phyloP scores from a whole-genome alignment of 1,284 basidiomycete genomes.

The Puccinia triticina region DNA sequence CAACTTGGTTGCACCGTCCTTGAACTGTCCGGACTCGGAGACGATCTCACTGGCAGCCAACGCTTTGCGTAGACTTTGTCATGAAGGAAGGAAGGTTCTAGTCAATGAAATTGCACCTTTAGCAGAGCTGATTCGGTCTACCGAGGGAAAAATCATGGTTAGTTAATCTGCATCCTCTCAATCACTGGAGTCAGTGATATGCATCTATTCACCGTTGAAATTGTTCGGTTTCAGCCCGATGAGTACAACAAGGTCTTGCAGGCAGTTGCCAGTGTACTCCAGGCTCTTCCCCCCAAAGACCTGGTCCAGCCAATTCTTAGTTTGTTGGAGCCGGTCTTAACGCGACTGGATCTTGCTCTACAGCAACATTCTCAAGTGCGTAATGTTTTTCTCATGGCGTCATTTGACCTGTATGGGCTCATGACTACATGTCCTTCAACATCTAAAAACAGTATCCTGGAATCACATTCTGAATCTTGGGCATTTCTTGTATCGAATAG shows the following conservation, averaged over 20 bases:
- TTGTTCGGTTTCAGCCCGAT: slow-evolving; percentile 46
- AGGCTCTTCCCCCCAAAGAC: slow-evolving; percentile 54
- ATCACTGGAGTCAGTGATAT: not conserved
- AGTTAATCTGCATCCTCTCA: not conserved
- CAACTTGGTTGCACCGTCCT: slow-evolving; percentile 54
- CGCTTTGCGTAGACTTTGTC: slow-evolving; percentile 55
- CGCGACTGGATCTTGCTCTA: slow-evolving; percentile 17
- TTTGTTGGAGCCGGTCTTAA: not conserved
- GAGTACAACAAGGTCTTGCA: slow-evolving; percentile 58
- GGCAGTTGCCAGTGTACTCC: slow-evolving; percentile 57
- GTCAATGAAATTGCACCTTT: slow-evolving; percentile 55
- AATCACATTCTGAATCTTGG: slow-evolving; percentile 52
- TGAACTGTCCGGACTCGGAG: slow-evolving; percentile 49
- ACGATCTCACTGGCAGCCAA: slow-evolving; percentile 54
- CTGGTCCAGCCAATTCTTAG: slow-evolving; percentile 53
- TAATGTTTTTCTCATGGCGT: not conserved
- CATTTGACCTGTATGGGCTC: slow-evolving; percentile 27
- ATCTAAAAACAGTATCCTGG: slow-evolving; percentile 38
- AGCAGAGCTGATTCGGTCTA: slow-evolving; percentile 55
- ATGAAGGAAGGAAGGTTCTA: slow-evolving; percentile 55
- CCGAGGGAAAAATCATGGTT: slow-evolving; percentile 56
- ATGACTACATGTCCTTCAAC: not conserved
- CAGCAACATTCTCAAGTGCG: slow-evolving; percentile 24
- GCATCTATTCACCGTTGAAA: not conserved
- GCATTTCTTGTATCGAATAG: slow-evolving; percentile 19